These are phyloP conservation scores for Phaeosphaeria sp. DNA, from an alignment of 2,329 filamentous ascomycete species.

Conservation along the genomic window DNA sequence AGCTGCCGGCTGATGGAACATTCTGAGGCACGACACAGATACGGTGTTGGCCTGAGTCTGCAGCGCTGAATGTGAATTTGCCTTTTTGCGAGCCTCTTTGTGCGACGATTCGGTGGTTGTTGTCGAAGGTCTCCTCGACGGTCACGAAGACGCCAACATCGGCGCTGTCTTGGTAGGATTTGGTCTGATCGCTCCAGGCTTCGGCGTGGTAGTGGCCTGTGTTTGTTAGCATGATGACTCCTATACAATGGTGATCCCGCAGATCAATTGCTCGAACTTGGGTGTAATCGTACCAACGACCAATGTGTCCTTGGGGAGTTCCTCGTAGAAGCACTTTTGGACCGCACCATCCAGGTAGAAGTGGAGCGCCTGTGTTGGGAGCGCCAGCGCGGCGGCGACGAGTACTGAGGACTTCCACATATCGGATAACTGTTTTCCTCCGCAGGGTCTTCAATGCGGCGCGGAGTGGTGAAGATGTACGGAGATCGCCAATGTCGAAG, in stretches of 20 bases:
- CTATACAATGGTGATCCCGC: background rate
- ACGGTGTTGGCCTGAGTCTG: conserved; percentile 92
- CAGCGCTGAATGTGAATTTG: conserved; percentile 94
- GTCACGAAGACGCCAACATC: conserved; percentile 86
- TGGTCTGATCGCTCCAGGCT: conserved; percentile 76
- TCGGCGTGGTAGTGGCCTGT: conserved; percentile 83
- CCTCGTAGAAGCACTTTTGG: conserved; percentile 97
- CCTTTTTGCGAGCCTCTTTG: conserved; percentile 78
- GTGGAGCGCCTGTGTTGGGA: conserved; percentile 82
- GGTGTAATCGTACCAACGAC: conserved; percentile 73
- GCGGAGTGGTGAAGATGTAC: conserved; percentile 29
- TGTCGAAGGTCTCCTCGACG: conserved; percentile 97
- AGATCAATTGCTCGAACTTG: background rate
- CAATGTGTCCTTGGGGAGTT: conserved; percentile 94
- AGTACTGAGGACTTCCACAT: conserved; percentile 61
- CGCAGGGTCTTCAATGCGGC: conserved; percentile 24
- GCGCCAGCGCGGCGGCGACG: conserved; percentile 66
- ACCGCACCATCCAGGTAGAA: conserved; percentile 89
- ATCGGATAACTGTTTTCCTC: conserved; percentile 21
- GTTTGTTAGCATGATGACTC: conserved; percentile 12
- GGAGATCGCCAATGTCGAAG: conserved; percentile 31
- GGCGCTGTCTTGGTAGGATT: conserved; percentile 74
- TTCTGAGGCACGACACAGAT: conserved; percentile 92
- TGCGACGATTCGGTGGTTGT: conserved; percentile 93
- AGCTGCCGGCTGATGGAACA: conserved; percentile 71